phyloP scores from a whole-genome alignment of 805 yeast species.

The Ogataea degrootiae region DNA sequence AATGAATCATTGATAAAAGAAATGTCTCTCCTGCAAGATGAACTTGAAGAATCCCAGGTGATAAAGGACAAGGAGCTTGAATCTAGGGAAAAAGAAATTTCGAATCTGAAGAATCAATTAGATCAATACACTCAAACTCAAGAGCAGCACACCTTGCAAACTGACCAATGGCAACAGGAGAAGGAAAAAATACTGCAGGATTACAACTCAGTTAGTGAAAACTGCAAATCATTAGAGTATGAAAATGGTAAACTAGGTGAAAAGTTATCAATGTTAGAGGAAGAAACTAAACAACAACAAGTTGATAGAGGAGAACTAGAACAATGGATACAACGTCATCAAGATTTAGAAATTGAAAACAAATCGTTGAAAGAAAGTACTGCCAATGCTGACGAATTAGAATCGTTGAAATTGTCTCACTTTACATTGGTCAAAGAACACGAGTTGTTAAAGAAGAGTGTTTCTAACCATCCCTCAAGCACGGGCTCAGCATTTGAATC shows the following conservation, averaged over 20 bases:
- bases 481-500: not conserved
- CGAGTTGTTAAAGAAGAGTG: not conserved
- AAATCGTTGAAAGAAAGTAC: not conserved
- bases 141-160: not conserved
- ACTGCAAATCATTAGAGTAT: constrained; percentile 5
- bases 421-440: not conserved
- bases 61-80: not conserved
- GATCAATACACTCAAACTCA: not conserved
- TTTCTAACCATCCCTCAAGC: not conserved
- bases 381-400: not conserved
- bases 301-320: not conserved
- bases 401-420: not conserved
- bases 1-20: constrained; percentile 4
- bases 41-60: not conserved
- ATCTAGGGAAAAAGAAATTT: not conserved
- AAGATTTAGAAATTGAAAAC: not conserved
- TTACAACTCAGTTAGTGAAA: constrained; percentile 2
- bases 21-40: constrained; percentile 5
- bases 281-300: constrained; percentile 2
- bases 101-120: not conserved
- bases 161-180: not conserved
- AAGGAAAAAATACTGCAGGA: not conserved
- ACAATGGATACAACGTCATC: not conserved
- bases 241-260: constrained; percentile 9
- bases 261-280: not conserved